Percentiles rank a stretch among this genome's conserved stretches.
These are phyloP conservation scores for Aquilaria malaccensis DNA, from an alignment of 345 rosid genomes.

Conservation along the genomic window DNA sequence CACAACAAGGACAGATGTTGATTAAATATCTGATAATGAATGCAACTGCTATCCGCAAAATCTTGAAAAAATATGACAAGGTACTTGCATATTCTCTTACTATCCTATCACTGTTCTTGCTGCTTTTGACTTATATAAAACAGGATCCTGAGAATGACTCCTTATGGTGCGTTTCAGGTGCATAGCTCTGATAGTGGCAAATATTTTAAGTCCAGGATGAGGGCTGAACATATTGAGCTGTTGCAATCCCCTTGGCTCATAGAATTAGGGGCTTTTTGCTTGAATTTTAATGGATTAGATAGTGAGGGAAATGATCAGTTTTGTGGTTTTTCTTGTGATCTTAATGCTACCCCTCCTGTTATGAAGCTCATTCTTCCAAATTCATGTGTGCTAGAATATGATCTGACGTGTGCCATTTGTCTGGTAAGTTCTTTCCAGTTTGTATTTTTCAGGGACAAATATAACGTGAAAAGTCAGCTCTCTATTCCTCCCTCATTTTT, in stretches of 20 bases:
- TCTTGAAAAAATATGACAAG: constrained; percentile 93
- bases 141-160: constrained; percentile 1
- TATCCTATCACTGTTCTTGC: neutral
- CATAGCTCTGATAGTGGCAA: constrained; percentile 79
- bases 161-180: constrained; percentile 34
- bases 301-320: constrained; percentile 32
- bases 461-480: neutral
- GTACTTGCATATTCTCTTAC: constrained; percentile 25
- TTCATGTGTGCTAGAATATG: constrained; percentile 61
- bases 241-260: constrained; percentile 95
- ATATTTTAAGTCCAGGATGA: constrained; percentile 74
- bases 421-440: constrained; percentile 38
- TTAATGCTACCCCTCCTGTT: constrained; percentile 39
- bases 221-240: constrained; percentile 77
- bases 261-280: constrained; percentile 83
- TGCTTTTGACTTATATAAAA: neutral
- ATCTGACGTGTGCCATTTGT: constrained; percentile 80
- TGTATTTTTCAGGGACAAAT: constrained; percentile 2
- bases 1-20: constrained; percentile 69
- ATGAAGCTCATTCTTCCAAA: constrained; percentile 56
- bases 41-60: constrained; percentile 78
- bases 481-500: neutral
- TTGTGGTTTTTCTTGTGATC: constrained; percentile 55
- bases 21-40: constrained; percentile 80
- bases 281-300: constrained; percentile 53